These are phyloP conservation scores for Apiotrichum brassicae DNA, from an alignment of 1,284 basidiomycete genomes.

Conservation along the genomic window DNA sequence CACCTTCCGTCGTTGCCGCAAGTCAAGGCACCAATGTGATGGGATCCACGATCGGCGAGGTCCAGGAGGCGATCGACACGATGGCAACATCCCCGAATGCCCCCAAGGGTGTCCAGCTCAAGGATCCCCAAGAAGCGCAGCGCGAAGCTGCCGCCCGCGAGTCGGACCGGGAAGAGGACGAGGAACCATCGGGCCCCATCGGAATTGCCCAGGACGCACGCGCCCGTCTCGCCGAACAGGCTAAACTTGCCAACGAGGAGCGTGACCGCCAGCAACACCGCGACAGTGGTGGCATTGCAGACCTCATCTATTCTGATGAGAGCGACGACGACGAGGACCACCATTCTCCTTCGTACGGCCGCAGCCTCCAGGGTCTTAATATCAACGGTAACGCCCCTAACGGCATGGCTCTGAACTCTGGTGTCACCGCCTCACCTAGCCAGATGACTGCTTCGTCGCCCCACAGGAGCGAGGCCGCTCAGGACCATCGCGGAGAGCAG, in stretches of 20 bases:
- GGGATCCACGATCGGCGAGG: conserved; percentile 77
- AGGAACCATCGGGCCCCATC: conserved; percentile 51
- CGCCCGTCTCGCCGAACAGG: conserved; percentile 65
- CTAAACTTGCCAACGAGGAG: conserved; percentile 52
- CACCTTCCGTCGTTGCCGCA: not conserved
- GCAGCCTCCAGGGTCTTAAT: conserved; percentile 6
- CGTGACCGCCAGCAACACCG: conserved; percentile 49
- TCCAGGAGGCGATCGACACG: conserved; percentile 76
- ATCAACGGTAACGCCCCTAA: conserved; percentile 12
- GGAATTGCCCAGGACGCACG: conserved; percentile 57
- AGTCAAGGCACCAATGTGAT: conserved; percentile 52
- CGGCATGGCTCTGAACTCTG: not conserved
- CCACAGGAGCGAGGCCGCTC: not conserved
- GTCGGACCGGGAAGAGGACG: conserved; percentile 47
- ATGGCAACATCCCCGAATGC: conserved; percentile 41
- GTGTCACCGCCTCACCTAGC: not conserved
- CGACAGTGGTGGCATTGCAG: conserved; percentile 33
- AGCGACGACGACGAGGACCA: conserved; percentile 45
- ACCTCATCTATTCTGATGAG: conserved; percentile 46
- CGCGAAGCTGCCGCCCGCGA: not conserved
- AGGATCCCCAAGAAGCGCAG: conserved; percentile 12
- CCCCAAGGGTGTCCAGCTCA: conserved; percentile 12
- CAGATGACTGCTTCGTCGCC: not conserved
- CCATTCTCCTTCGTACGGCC: not conserved
- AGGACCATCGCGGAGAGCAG: not conserved